phyloP scores from a whole-genome alignment of 2,329 filamentous ascomycete genomes.

The Calonectria hawksworthii region DNA sequence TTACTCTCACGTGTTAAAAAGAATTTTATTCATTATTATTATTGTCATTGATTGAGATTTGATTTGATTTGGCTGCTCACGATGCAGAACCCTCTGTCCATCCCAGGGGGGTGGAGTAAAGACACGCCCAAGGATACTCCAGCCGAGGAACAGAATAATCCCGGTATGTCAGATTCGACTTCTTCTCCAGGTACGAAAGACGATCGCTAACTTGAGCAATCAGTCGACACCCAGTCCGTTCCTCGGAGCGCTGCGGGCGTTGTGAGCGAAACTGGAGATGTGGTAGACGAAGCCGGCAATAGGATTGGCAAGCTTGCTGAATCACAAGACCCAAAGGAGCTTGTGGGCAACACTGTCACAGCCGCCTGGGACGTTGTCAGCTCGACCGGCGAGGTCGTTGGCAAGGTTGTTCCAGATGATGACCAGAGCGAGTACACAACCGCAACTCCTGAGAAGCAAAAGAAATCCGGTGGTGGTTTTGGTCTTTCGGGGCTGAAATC shows the following conservation, averaged over 20 bases:
- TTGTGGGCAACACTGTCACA: constrained; percentile 58
- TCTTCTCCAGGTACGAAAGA: not conserved
- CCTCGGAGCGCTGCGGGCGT: constrained; percentile 56
- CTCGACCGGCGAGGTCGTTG: constrained; percentile 57
- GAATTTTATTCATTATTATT: too few relatives aligned
- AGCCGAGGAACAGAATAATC: constrained; percentile 45
- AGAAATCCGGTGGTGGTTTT: constrained; percentile 48
- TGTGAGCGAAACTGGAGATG: constrained; percentile 61
- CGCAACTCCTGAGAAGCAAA: constrained; percentile 48
- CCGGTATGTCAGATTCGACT: constrained; percentile 44
- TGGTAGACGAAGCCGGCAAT: constrained; percentile 60
- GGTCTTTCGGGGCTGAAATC: constrained; percentile 39
- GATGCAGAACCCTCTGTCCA: constrained; percentile 47
- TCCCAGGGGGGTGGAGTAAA: constrained; percentile 49
- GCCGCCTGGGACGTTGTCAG: constrained; percentile 53
- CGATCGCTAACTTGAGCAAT: not conserved
- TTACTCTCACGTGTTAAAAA: not conserved
- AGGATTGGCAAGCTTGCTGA: constrained; percentile 58
- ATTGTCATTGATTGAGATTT: not conserved
- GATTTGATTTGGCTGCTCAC: not conserved
- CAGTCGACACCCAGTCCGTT: constrained; percentile 48
- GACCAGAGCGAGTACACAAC: constrained; percentile 57
- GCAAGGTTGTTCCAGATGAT: constrained; percentile 53
- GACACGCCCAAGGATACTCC: constrained; percentile 47
- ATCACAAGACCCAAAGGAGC: constrained; percentile 54